Conservation (phyloP, 306 rosid genomes). For the Trifolium dubium region DNA sequence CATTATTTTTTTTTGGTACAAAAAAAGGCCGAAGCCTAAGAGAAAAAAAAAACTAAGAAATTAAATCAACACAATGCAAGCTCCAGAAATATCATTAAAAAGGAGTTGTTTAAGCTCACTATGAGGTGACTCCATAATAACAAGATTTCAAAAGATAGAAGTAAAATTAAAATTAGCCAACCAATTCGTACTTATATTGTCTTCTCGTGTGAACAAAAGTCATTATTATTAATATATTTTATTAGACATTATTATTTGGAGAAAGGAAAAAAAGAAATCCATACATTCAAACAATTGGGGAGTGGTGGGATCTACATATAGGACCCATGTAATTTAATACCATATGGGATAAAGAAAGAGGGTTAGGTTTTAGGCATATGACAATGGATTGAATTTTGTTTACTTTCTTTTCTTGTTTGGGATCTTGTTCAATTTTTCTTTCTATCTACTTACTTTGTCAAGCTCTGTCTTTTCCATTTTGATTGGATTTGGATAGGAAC, state of each 20-base stretch:
- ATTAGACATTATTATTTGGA: neutral
- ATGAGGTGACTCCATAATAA: too few species aligned
- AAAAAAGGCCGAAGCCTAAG: too few species aligned
- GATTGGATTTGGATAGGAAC: conserved; percentile 9
- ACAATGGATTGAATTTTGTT: conserved; percentile 14
- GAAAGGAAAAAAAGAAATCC: conserved; percentile 7
- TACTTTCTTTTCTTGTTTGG: conserved; percentile 6
- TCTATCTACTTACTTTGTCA: conserved; percentile 22
- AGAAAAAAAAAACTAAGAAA: too few species aligned
- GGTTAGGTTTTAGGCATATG: neutral
- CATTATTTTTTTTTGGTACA: too few species aligned
- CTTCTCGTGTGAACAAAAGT: too few species aligned
- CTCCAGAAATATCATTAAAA: too few species aligned
- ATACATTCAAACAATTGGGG: conserved; percentile 31
- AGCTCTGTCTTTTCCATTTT: neutral
- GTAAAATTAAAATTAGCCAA: too few species aligned
- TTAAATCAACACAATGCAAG: too few species aligned
- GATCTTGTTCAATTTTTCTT: conserved; percentile 13
- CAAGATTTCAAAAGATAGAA: too few species aligned
- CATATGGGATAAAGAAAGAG: neutral
- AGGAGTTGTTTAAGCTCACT: too few species aligned
- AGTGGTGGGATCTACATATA: conserved; percentile 3
- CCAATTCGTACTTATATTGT: too few species aligned
- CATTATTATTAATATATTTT: neutral
- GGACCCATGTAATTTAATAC: conserved; percentile 24